Evolutionary conservation across 331 rosid species (phyloP).

Genomic region (Malus hybrid): DNA sequence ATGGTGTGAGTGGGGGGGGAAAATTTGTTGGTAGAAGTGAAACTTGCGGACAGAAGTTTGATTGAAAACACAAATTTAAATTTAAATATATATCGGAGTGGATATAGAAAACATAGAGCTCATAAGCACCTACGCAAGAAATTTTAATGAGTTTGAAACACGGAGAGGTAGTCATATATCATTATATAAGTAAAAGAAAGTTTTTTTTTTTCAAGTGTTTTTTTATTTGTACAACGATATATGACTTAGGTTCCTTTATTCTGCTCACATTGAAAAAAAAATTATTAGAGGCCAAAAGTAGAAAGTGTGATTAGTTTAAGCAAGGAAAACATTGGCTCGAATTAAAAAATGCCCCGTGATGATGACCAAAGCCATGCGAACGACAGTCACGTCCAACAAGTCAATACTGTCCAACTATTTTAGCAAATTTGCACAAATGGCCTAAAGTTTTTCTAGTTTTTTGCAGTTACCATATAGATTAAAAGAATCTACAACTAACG

Average conservation of each 20-base stretch:
- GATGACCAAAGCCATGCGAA: background rate
- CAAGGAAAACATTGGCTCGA: background rate
- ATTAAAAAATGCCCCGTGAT: background rate
- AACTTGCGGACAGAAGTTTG: background rate
- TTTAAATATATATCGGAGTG: background rate
- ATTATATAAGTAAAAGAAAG: too few relatives aligned
- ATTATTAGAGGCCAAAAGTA: background rate
- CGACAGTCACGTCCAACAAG: background rate
- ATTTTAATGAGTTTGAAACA: too few relatives aligned
- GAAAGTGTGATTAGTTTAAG: background rate
- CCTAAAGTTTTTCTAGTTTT: too few relatives aligned
- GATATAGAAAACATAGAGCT: background rate
- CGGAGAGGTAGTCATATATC: accelerated
- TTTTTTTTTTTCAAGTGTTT: too few relatives aligned
- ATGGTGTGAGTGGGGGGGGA: background rate
- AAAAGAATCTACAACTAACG: too few relatives aligned
- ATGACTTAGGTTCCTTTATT: too few relatives aligned
- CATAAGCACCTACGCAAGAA: background rate
- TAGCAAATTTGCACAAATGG: too few relatives aligned
- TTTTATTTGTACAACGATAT: too few relatives aligned
- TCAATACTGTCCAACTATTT: background rate
- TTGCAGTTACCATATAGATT: too few relatives aligned
- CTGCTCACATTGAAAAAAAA: too few relatives aligned
- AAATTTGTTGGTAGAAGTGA: background rate
- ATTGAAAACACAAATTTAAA: background rate